Percentiles rank a stretch among this genome's conserved stretches.
phyloP scores from a whole-genome alignment of 345 rosid species.

The Rhodamnia rubescens region DNA sequence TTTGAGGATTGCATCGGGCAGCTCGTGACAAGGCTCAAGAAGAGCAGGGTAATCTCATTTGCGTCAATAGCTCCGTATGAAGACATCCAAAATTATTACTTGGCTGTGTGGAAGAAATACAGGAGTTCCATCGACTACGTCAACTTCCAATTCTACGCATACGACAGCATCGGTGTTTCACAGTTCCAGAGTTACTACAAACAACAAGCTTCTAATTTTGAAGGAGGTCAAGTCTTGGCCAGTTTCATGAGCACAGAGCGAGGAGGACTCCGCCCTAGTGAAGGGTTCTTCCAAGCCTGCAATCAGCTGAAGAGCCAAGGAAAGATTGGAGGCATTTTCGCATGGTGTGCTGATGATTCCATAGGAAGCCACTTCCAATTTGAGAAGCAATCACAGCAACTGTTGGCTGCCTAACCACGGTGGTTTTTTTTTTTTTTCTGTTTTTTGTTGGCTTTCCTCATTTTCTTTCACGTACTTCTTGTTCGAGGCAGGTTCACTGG shows the following conservation, averaged over 20 bases:
- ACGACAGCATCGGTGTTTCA: constrained; percentile 13
- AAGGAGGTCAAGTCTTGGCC: constrained; percentile 12
- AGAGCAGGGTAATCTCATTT: constrained; percentile 9
- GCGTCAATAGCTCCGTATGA: constrained; percentile 40
- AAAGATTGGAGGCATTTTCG: constrained; percentile 23
- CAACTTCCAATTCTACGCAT: constrained; percentile 40
- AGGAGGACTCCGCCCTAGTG: constrained; percentile 19
- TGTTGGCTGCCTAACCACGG: constrained; percentile 2
- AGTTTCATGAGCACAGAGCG: constrained; percentile 12
- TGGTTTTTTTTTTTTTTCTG: neutral
- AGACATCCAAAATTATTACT: constrained; percentile 27
- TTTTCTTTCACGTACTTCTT: neutral
- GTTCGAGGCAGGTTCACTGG: neutral
- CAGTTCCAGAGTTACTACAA: constrained; percentile 20
- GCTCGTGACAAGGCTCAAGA: constrained; percentile 19
- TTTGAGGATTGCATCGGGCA: constrained; percentile 28
- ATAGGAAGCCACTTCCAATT: constrained; percentile 4
- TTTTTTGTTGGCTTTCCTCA: neutral
- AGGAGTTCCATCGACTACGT: constrained; percentile 23
- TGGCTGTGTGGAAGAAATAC: constrained; percentile 33
- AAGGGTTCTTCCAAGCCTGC: constrained; percentile 30
- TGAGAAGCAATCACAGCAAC: constrained; percentile 23
- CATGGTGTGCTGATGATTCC: constrained; percentile 36
- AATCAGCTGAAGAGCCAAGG: constrained; percentile 8
- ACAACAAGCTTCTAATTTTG: constrained; percentile 15